Conservation (phyloP, 2,329 filamentous ascomycete genomes). For the Botryotinia globosa region DNA sequence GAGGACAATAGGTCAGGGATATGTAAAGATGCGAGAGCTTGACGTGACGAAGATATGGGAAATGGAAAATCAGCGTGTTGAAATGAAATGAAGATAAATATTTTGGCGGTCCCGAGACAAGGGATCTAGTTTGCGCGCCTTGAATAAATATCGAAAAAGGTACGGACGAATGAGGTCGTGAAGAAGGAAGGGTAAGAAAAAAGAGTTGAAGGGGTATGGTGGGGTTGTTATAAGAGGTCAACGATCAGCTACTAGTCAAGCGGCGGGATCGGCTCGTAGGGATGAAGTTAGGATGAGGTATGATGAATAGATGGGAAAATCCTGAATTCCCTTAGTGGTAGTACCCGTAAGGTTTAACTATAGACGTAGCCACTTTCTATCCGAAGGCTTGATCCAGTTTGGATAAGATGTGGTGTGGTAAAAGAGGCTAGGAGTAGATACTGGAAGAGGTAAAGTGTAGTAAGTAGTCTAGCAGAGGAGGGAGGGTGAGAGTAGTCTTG, state of each 20-base stretch:
- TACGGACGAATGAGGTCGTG: conserved; percentile 25
- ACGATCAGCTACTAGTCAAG: conserved; percentile 19
- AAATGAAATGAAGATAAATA: conserved; percentile 41
- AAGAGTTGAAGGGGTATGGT: conserved; percentile 18
- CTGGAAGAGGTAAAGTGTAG: conserved; percentile 16
- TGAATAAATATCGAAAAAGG: conserved; percentile 21
- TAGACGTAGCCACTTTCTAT: conserved; percentile 13
- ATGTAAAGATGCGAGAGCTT: conserved; percentile 24
- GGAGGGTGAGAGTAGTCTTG: neutral
- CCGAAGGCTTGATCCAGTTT: neutral
- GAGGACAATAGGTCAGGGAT: conserved; percentile 26
- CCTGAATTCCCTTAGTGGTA: conserved; percentile 15
- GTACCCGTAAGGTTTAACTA: neutral
- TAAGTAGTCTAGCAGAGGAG: conserved; percentile 7
- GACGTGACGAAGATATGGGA: conserved; percentile 14
- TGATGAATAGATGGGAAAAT: conserved; percentile 17
- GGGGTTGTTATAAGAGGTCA: conserved; percentile 22
- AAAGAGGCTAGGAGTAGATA: conserved; percentile 17
- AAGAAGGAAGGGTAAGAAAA: conserved; percentile 33
- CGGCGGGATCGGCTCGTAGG: conserved; percentile 19
- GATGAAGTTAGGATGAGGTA: conserved; percentile 9
- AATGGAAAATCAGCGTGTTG: neutral
- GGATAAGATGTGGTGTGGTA: neutral
- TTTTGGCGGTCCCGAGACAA: conserved; percentile 48
- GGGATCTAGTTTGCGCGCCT: conserved; percentile 58